Base-by-base conservation (phyloP, 306 rosid genomes). In the Amphicarpaea edgeworthii region DNA sequence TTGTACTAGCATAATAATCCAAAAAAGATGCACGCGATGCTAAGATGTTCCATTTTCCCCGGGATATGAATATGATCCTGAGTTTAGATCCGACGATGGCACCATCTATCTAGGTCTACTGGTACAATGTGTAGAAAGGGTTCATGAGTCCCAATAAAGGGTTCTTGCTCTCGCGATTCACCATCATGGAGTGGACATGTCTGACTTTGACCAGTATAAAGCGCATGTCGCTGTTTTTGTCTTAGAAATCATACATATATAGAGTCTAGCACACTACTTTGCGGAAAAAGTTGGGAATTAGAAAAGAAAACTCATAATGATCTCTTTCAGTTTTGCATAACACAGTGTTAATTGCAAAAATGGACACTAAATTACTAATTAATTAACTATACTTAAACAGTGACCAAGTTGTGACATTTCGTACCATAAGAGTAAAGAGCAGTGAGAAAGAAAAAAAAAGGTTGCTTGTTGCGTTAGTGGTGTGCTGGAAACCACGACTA, bases 141-240 rank as follows among this genome's bases (percentile, higher is more conserved):
- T 82, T 87, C 20, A 83, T 83, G 97, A 88, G 90, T 92, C 83
- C 95, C 93, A 81, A 86, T 82, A 89, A 89, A 88, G 91, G 75
- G 20, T 6, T 46, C 15, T 65, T 75, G 32, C 72, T 69, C 26
- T 9, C 30, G 78, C 55, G 79, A 82, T 80, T 68, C 2, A 28
- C 32, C 30, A 83, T 70, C 85, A 82, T 75, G 68, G 86, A 79
- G 86, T 80, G 83, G 85, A 82, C 77, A 73, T 78, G 65, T 83
- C 90, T 76, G 89, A 86, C 79, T 88, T 87, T 88, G 88, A 87
- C 93, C 78, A 65, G 11, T 80, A 72, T 62, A 77, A 85, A 85
- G 87, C 81, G 84, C 55, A 45, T 68, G 65, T 83, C 73, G 62
- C 79, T 53, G 68, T 63, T 61, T 43, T 63, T 62, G 75, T 40